Evolutionary conservation across 2,329 filamentous ascomycete species (phyloP).

Genomic region (Neurospora sp.): DNA sequence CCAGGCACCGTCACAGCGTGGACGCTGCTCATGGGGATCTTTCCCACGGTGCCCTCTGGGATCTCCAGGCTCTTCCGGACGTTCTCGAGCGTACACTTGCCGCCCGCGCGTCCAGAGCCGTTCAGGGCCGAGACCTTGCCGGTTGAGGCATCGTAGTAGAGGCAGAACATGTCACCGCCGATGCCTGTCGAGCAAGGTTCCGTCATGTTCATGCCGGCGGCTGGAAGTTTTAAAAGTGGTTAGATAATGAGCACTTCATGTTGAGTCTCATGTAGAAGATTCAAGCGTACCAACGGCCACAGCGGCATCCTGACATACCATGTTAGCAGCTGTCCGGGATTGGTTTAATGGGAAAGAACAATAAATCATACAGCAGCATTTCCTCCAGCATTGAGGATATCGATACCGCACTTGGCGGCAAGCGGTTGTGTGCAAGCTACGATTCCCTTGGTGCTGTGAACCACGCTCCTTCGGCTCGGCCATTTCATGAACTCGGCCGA

Average conservation of each 20-base stretch:
- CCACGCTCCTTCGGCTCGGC: conserved; percentile 75
- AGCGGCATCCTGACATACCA: conserved; percentile 65
- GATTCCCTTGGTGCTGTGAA: conserved; percentile 88
- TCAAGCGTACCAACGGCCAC: conserved; percentile 66
- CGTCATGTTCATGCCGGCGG: conserved; percentile 84
- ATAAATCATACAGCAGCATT: conserved; percentile 71
- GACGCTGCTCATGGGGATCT: conserved; percentile 65
- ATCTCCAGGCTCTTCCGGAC: conserved; percentile 62
- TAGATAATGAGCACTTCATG: background rate
- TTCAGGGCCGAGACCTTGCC: conserved; percentile 81
- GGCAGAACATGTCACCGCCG: conserved; percentile 93
- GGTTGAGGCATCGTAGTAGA: conserved; percentile 78
- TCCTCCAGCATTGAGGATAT: conserved; percentile 75
- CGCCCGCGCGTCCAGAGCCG: conserved; percentile 77
- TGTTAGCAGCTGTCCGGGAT: conserved; percentile 5
- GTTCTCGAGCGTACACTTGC: conserved; percentile 56
- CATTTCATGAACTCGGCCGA: conserved; percentile 51
- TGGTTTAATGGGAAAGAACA: background rate
- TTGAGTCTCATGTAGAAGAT: background rate
- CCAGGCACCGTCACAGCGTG: conserved; percentile 83
- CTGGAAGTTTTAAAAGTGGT: conserved; percentile 30
- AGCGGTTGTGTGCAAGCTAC: conserved; percentile 84
- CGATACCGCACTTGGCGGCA: conserved; percentile 77
- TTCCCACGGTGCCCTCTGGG: conserved; percentile 40
- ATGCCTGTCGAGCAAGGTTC: conserved; percentile 92